Evolutionary conservation across 805 yeast genomes (phyloP).

Genomic region (Wickerhamiella alocasiicola): DNA sequence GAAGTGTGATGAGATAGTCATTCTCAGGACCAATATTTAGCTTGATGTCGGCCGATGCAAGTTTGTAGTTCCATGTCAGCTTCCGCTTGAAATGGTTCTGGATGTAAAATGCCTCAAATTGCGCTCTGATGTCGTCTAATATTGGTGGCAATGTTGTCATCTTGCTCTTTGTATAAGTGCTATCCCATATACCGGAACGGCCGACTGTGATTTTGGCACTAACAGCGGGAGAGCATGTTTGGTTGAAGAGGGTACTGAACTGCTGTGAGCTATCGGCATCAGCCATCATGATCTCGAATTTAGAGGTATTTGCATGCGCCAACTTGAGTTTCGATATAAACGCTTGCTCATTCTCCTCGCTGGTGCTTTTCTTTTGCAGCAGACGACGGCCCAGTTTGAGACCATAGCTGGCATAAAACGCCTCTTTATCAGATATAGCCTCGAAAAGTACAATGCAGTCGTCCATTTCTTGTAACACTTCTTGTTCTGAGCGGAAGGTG

Average conservation of each 20-base stretch:
- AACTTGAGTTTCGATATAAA: constrained; percentile 56
- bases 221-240: constrained; percentile 29
- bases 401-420: constrained; percentile 83
- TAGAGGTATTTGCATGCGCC: constrained; percentile 77
- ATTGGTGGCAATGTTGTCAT: constrained; percentile 35
- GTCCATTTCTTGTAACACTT: constrained; percentile 53
- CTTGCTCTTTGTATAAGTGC: constrained; percentile 58
- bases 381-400: constrained; percentile 79
- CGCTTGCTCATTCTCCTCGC: constrained; percentile 66
- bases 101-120: constrained; percentile 42
- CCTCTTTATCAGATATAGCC: constrained; percentile 83
- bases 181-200: constrained; percentile 66
- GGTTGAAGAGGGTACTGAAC: constrained; percentile 50
- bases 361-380: constrained; percentile 70
- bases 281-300: constrained; percentile 87
- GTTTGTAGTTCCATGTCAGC: constrained; percentile 66
- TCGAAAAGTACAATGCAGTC: constrained; percentile 78
- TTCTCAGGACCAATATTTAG: constrained; percentile 54
- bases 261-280: constrained; percentile 63
- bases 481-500: constrained; percentile 40
- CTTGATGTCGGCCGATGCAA: constrained; percentile 72
- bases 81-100: constrained; percentile 45
- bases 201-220: constrained; percentile 53
- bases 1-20: constrained; percentile 69
- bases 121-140: constrained; percentile 32